These are phyloP conservation scores for Sphagnum fallax DNA, from an alignment of 228 moss, liverwort and hornwort species.

Conservation along the genomic window DNA sequence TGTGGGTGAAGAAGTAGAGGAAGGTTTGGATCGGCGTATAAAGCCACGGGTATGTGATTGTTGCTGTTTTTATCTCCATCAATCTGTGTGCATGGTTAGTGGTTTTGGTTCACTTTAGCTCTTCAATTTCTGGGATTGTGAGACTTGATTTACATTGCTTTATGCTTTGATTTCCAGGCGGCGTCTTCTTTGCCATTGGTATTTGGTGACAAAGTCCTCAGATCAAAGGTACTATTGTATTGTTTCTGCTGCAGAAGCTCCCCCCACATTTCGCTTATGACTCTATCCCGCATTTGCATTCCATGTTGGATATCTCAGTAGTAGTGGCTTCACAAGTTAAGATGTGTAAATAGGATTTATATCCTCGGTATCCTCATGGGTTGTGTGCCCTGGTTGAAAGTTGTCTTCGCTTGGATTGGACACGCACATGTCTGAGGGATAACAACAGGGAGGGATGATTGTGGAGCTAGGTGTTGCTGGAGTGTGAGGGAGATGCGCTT, in stretches of 20 bases:
- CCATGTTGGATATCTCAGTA: not conserved
- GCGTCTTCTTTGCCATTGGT: constrained; percentile 61
- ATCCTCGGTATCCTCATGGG: not conserved
- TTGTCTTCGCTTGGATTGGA: not conserved
- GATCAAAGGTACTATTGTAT: constrained; percentile 56
- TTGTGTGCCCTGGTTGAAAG: not conserved
- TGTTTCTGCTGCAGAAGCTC: not conserved
- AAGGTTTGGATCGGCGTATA: constrained; percentile 46
- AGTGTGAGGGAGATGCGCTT: constrained; percentile 90
- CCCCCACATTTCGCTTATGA: not conserved
- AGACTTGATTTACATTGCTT: not conserved
- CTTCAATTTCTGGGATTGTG: not conserved
- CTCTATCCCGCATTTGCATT: not conserved
- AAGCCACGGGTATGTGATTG: constrained; percentile 44
- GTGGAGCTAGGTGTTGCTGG: constrained; percentile 70
- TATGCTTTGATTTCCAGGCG: constrained; percentile 33
- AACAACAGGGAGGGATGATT: not conserved
- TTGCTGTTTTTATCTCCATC: not conserved
- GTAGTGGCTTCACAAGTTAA: not conserved
- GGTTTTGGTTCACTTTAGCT: no score
- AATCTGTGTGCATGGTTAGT: not conserved
- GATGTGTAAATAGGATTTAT: not conserved
- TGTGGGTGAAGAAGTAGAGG: constrained; percentile 44
- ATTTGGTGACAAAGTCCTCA: constrained; percentile 74
- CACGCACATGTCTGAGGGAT: not conserved